Percentiles rank a stretch among this genome's conserved stretches.
These are phyloP conservation scores for Neonectria ditissima DNA, from an alignment of 2,329 filamentous ascomycete species.

Conservation along the genomic window DNA sequence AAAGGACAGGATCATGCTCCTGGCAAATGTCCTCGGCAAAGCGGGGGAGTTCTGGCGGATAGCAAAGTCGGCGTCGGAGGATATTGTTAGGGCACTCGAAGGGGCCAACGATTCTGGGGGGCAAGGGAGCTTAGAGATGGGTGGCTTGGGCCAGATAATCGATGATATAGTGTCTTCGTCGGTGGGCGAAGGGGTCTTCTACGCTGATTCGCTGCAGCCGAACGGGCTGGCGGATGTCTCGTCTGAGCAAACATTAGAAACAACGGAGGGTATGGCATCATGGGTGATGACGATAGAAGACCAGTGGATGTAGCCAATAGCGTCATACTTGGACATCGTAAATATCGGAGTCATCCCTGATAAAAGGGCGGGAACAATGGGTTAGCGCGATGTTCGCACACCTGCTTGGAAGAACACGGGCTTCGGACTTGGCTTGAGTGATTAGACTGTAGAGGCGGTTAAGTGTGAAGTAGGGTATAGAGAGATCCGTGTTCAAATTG, in stretches of 20 bases:
- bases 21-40: slow-evolving; percentile 30
- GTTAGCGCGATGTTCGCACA: too few species aligned
- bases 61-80: slow-evolving; percentile 24
- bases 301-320: not conserved
- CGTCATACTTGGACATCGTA: too few species aligned
- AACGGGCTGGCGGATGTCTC: not conserved
- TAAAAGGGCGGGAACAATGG: too few species aligned
- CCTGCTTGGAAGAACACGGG: too few species aligned
- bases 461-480: too few species aligned
- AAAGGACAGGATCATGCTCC: slow-evolving; percentile 25
- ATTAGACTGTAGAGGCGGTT: too few species aligned
- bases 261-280: not conserved
- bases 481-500: too few species aligned
- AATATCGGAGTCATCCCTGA: too few species aligned
- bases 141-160: not conserved
- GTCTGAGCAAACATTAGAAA: too few species aligned
- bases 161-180: not conserved
- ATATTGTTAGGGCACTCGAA: slow-evolving; percentile 23
- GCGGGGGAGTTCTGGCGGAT: slow-evolving; percentile 38
- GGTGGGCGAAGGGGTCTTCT: not conserved
- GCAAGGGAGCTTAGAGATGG: not conserved
- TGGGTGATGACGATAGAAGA: not conserved
- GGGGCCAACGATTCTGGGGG: not conserved
- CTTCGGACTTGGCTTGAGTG: too few species aligned
- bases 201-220: not conserved